Evolutionary conservation across 345 rosid species (phyloP), one percentile per base, ranked within the genome.

Genomic region (Garcia nutans): DNA sequence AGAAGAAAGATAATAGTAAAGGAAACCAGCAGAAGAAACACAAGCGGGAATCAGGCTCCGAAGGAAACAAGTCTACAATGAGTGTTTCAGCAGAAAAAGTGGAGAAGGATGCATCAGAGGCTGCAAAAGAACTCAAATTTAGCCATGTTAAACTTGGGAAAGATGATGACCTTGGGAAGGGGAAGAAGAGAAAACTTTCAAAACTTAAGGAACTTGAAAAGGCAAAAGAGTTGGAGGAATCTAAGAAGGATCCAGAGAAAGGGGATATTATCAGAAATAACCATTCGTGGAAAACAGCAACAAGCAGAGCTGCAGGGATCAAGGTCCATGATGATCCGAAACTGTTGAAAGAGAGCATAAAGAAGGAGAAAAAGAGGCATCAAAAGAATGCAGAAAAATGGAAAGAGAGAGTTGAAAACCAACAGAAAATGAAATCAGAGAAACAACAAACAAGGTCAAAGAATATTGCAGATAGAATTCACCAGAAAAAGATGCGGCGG

Each of bases 311-410:
- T 74, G 87, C 90, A 0, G 98, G 98, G 61, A 44, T 86, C 8
- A 96, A 93, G 83, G 87, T 96, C 76, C 97, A 93, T 55, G 97
- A 96, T 78, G 87, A 93, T 65, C 97, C 98, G 2, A 89, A 79
- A 82, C 68, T 90, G 81, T 80, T 96, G 90, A 89, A 91, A 66
- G 88, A 84, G 75, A 96, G 96, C 82, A 71, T 96, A 26, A 85
- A 85, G 74, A 96, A 91, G 84, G 91, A 85, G 65, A 89, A 89
- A 85, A 90, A 82, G 87, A 85, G 70, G 84, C 93, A 80, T 12
- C 84, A 90, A 85, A 93, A 90, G 93, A 87, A 87, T 82, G 84
- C 77, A 3, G 91, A 86, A 88, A 96, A 92, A 82, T 96, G 99
- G 99, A 91, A 86, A 60, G 99, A 88, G 49, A 87, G 98, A 76